A percentile compares a stretch with the other conserved stretches of the same genome.
phyloP scores from a whole-genome alignment of 1,284 basidiomycete genomes.

The Sanghuangporus weigelae region DNA sequence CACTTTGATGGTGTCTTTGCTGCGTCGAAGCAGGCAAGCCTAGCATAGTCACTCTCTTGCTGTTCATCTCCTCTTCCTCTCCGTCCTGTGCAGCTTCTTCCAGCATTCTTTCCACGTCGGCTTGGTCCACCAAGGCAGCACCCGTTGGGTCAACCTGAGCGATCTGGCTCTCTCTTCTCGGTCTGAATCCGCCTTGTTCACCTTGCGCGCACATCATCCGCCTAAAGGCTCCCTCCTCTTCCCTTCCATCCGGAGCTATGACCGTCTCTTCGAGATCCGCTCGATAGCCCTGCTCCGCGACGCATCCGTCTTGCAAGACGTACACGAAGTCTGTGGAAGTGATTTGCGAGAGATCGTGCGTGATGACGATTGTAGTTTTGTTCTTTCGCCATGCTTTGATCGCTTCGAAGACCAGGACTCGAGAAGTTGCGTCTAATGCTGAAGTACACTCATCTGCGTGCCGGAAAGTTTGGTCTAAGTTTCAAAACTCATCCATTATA shows the following conservation, averaged over 20 bases:
- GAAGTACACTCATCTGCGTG: constrained; percentile 92
- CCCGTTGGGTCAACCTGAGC: constrained; percentile 33
- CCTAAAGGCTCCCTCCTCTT: constrained; percentile 47
- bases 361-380: constrained; percentile 93
- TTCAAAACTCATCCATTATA: no score
- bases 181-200: constrained; percentile 44
- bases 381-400: constrained; percentile 79
- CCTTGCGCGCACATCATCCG: constrained; percentile 48
- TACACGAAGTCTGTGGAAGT: constrained; percentile 81
- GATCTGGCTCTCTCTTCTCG: constrained; percentile 28
- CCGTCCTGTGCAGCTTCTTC: constrained; percentile 33
- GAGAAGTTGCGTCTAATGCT: constrained; percentile 86
- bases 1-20: constrained; percentile 33
- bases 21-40: constrained; percentile 20
- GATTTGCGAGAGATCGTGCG: constrained; percentile 91
- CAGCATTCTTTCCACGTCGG: constrained; percentile 36
- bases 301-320: constrained; percentile 75
- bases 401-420: constrained; percentile 85
- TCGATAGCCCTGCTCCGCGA: constrained; percentile 90
- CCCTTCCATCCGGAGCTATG: background rate
- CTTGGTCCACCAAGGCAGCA: constrained; percentile 25
- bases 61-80: constrained; percentile 26
- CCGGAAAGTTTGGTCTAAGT: background rate
- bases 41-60: constrained; percentile 8
- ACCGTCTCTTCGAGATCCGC: constrained; percentile 53